Percentiles rank a stretch among this genome's conserved stretches.
These are phyloP conservation scores for Trametes villosa DNA, from an alignment of 768 basidiomycete species.

Conservation along the genomic window DNA sequence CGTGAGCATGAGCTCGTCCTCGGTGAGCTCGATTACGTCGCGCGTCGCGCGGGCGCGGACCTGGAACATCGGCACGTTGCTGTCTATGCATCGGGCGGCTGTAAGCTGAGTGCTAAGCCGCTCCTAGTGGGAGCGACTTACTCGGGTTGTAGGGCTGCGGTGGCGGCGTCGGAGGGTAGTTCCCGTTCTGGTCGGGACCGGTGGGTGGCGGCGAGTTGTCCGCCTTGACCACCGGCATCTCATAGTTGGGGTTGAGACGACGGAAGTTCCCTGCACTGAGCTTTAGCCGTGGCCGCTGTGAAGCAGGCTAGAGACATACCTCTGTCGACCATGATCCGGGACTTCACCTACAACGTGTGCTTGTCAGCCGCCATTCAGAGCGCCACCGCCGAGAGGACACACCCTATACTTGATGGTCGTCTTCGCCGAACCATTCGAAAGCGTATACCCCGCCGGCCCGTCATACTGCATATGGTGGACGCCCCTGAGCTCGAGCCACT, in stretches of 20 bases:
- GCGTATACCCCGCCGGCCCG: constrained; percentile 48
- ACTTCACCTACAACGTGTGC: constrained; percentile 59
- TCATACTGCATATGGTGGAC: constrained; percentile 42
- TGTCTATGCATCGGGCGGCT: background rate
- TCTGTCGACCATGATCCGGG: constrained; percentile 66
- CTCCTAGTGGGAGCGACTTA: background rate
- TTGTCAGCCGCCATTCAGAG: background rate
- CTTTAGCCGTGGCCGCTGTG: background rate
- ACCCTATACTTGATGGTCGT: constrained; percentile 54
- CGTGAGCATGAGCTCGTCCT: constrained; percentile 58
- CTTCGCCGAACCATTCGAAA: constrained; percentile 6
- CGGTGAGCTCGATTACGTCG: constrained; percentile 25
- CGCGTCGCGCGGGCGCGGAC: background rate
- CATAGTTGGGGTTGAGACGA: constrained; percentile 42
- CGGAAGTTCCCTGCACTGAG: constrained; percentile 59
- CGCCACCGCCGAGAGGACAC: background rate
- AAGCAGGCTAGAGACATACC: constrained; percentile 30
- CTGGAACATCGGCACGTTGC: constrained; percentile 14
- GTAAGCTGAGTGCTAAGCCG: no score
- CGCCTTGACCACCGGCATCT: constrained; percentile 2
- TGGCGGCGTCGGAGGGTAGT: background rate
- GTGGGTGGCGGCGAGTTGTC: no score
- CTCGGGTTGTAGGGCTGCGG: background rate
- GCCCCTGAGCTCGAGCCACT: constrained; percentile 57
- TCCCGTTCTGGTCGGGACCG: background rate